Base-by-base conservation (phyloP, 2,329 filamentous ascomycete genomes). In the Coleophoma cylindrospora region DNA sequence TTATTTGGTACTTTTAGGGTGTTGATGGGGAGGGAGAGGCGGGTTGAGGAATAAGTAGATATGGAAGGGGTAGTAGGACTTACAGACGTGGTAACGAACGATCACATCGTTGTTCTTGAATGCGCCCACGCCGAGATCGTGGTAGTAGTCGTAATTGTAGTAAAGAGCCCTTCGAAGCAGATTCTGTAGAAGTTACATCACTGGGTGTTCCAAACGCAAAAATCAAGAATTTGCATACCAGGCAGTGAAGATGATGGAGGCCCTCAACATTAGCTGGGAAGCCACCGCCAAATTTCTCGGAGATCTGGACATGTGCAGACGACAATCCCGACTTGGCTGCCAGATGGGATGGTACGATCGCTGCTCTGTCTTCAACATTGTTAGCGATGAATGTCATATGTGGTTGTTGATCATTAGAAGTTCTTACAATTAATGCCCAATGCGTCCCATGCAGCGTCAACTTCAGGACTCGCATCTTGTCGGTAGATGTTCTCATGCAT, bases 71-170 rank as follows among this genome's bases (percentile, higher is more conserved):
- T 27, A 8, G 27, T 7, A 27, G 27, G 7, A 72, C 73, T 64
- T 62, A 77, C 74, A 73, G 54, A 75, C 68, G 54, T 80, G 77
- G n/a, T 68, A 64, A 13, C 67, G 67, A 15, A 79, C 58, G 34
- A 77, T 71, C 38, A 67, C 64, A 34, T 74, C 71, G 12, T 68
- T 64, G 56, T 79, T 78, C 21, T 55, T 58, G 54, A 79, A 80
- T 1, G 73, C 68, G 0, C 72, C 72, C 45, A 72, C 47, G 5
- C 70, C 68, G 27, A 63, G 59, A 1, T 56, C 58, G 22, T 66
- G 64, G 55, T 80, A 79, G 56, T 79, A 74, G 33, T 74, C 68
- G 49, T 71, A 74, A 57, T 78, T 79, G 63, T 73, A 77, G 54
- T 72, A 70, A 10, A 78, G 61, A 0, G 68, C 62, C 58, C 79